Percentiles rank a stretch among this genome's conserved stretches.
phyloP scores from a whole-genome alignment of 2,329 filamentous ascomycete species.

The Colletotrichum spaethianum region DNA sequence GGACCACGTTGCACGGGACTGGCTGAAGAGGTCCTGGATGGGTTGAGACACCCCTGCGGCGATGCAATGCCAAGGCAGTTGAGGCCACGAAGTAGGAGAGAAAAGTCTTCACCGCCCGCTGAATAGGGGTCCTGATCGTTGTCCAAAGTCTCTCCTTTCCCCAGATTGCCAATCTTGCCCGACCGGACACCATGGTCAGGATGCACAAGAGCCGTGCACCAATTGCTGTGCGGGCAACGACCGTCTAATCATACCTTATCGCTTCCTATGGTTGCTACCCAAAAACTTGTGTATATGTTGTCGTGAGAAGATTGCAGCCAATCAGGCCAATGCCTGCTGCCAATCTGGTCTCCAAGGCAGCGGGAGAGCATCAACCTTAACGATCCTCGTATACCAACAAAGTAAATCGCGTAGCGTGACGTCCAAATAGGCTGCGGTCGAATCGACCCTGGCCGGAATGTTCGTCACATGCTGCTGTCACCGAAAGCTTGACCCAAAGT shows the following conservation, averaged over 20 bases:
- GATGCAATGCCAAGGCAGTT: constrained; percentile 28
- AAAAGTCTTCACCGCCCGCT: constrained; percentile 41
- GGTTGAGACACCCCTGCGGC: constrained; percentile 11
- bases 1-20: constrained; percentile 12
- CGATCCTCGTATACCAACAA: not conserved
- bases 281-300: not conserved
- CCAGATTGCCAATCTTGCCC: constrained; percentile 24
- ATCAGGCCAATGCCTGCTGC: not conserved
- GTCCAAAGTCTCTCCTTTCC: constrained; percentile 15
- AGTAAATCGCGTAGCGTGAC: not conserved
- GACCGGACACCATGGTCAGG: not conserved
- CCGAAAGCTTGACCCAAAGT: not conserved
- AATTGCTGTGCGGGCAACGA: not conserved
- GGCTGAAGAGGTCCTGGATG: not conserved
- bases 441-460: not conserved
- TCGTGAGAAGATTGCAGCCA: not conserved
- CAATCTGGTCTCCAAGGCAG: not conserved
- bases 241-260: not conserved
- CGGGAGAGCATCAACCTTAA: not conserved
- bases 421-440: not conserved
- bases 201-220: not conserved
- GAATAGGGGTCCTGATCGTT: not conserved
- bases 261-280: not conserved
- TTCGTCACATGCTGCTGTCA: not conserved
- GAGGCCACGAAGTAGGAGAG: constrained; percentile 35